A percentile compares a stretch with the other conserved stretches of the same genome.
phyloP scores from a whole-genome alignment of 495 filamentous ascomycete species.

The Glarea lozoyensis region DNA sequence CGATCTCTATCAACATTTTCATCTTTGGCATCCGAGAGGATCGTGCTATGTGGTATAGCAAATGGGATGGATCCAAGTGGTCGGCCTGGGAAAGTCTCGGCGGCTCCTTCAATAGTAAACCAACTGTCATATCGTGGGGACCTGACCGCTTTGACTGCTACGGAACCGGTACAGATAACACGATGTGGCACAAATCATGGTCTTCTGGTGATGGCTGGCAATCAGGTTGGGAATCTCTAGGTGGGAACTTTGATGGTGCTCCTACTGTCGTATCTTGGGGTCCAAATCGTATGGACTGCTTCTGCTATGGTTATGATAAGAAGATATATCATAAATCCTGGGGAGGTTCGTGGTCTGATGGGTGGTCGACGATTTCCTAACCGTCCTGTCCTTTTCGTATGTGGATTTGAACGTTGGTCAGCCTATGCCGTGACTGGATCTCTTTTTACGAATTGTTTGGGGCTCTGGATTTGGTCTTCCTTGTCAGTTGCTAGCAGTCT shows the following conservation, averaged over 20 bases:
- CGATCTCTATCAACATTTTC: slow-evolving; percentile 17
- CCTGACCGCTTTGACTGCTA: slow-evolving; percentile 25
- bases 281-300: slow-evolving; percentile 25
- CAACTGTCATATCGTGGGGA: slow-evolving; percentile 26
- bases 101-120: slow-evolving; percentile 17
- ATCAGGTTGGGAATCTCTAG: slow-evolving; percentile 16
- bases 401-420: too few species aligned
- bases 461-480: too few species aligned
- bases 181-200: slow-evolving; percentile 22
- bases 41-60: slow-evolving; percentile 13
- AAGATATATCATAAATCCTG: slow-evolving; percentile 15
- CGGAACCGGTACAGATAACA: slow-evolving; percentile 19
- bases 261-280: slow-evolving; percentile 25
- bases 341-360: slow-evolving; percentile 11
- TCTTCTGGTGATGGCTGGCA: slow-evolving; percentile 15
- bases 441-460: too few species aligned
- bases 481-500: too few species aligned
- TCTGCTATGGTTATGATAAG: slow-evolving; percentile 18
- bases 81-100: slow-evolving; percentile 19
- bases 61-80: slow-evolving; percentile 6
- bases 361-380: not conserved
- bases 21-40: slow-evolving; percentile 16
- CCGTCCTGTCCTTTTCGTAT: too few species aligned
- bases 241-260: slow-evolving; percentile 13
- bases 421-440: too few species aligned